Evolutionary conservation across 257 asterid species (phyloP).

Genomic region (Knoxia roxburghii): DNA sequence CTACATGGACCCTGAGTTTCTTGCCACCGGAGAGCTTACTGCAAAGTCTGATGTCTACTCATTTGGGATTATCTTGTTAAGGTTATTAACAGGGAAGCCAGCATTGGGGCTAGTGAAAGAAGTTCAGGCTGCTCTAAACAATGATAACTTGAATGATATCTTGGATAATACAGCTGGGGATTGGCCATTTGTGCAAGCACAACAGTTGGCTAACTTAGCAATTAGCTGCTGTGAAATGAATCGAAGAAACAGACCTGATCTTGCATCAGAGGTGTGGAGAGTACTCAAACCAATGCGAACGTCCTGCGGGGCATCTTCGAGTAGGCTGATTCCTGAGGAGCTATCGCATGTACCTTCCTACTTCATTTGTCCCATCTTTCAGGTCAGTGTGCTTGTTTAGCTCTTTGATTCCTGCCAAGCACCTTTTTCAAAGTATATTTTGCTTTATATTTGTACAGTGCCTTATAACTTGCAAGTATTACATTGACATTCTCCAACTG

Average conservation of each 20-base stretch:
- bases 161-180: conserved; percentile 90
- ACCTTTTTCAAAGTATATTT: neutral
- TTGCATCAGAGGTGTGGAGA: conserved; percentile 70
- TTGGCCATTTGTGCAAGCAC: conserved; percentile 96
- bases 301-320: conserved; percentile 58
- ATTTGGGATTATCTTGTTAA: conserved; percentile 64
- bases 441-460: too few species aligned
- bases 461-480: neutral
- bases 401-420: neutral
- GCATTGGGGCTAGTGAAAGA: conserved; percentile 58
- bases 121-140: conserved; percentile 55
- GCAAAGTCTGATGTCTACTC: conserved; percentile 80
- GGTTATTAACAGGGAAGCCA: conserved; percentile 75
- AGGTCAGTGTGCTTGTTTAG: conserved; percentile 42
- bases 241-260: conserved; percentile 62
- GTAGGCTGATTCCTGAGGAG: conserved; percentile 43
- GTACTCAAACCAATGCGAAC: conserved; percentile 78
- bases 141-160: conserved; percentile 56
- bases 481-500: neutral
- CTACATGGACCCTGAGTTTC: conserved; percentile 80
- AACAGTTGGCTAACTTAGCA: conserved; percentile 82
- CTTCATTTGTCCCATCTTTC: conserved; percentile 86
- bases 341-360: conserved; percentile 50
- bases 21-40: conserved; percentile 72
- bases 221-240: conserved; percentile 52